Conservation (phyloP, 2,329 filamentous ascomycete genomes). For the Penicillium psychrosexuale region DNA sequence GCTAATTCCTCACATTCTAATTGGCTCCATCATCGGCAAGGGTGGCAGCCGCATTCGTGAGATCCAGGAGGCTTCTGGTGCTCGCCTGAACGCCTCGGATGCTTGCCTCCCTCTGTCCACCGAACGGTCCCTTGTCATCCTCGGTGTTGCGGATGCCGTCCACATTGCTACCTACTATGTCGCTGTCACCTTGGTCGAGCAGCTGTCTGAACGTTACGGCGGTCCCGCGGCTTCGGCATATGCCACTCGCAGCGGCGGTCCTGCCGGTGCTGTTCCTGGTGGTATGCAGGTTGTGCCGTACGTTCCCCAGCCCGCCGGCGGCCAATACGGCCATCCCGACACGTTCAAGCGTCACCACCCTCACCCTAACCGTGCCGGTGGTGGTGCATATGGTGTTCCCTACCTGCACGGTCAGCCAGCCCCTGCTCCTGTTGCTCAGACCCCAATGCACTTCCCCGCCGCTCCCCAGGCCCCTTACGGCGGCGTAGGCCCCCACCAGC, state of each 20-base stretch:
- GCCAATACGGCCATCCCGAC: constrained; percentile 87
- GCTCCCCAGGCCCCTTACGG: constrained; percentile 74
- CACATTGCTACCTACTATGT: constrained; percentile 99
- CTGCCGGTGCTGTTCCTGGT: constrained; percentile 88
- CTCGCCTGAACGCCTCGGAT: constrained; percentile 93
- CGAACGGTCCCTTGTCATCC: constrained; percentile 94
- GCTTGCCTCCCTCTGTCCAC: constrained; percentile 90
- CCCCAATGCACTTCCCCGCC: constrained; percentile 74
- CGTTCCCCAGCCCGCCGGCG: constrained; percentile 85
- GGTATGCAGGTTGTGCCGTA: constrained; percentile 99
- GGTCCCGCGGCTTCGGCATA: constrained; percentile 97
- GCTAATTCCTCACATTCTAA: constrained; percentile 92
- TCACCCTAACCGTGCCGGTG: constrained; percentile 71
- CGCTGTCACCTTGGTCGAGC: constrained; percentile 94
- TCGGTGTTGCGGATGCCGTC: constrained; percentile 95
- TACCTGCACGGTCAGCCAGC: constrained; percentile 68
- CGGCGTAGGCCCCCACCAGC: constrained; percentile 74
- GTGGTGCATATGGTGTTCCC: constrained; percentile 66
- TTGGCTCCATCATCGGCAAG: constrained; percentile 98
- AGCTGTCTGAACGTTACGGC: constrained; percentile 93
- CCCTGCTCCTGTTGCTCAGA: constrained; percentile 54
- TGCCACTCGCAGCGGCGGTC: constrained; percentile 88
- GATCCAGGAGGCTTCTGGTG: constrained; percentile 96
- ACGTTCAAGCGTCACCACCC: constrained; percentile 74
- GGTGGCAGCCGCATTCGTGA: constrained; percentile 93